Percentiles rank a stretch among this genome's conserved stretches.
Evolutionary conservation across 169 alveolate species (phyloP).

Genomic region (Cryptosporidium sp.): DNA sequence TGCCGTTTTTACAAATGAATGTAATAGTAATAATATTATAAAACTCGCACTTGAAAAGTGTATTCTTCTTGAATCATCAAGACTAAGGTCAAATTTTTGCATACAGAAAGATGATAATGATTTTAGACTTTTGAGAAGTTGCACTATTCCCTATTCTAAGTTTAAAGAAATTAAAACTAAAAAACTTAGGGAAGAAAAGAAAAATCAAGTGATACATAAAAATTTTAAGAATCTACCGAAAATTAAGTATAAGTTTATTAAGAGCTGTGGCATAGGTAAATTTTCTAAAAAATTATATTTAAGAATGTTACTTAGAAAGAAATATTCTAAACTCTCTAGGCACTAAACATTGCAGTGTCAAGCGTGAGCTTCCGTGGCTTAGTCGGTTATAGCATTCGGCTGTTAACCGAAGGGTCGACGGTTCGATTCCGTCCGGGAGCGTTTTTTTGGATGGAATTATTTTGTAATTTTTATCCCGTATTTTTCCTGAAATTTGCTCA

Average conservation of each 20-base stretch:
- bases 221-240: not conserved
- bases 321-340: not conserved
- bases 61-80: slow-evolving; percentile 25
- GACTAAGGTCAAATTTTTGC: not conserved
- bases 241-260: not conserved
- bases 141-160: not conserved
- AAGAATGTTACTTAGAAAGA: not conserved
- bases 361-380: slow-evolving; percentile 76
- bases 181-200: not conserved
- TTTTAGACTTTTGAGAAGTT: not conserved
- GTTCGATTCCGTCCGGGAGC: slow-evolving; percentile 79
- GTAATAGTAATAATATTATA: not conserved
- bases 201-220: not conserved
- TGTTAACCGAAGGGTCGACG: slow-evolving; percentile 78
- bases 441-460: slow-evolving; percentile 22
- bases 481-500: not conserved
- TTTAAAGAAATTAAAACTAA: not conserved
- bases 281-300: not conserved
- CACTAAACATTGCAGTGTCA: not conserved
- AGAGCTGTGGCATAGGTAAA: not conserved
- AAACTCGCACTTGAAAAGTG: slow-evolving; percentile 33
- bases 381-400: slow-evolving; percentile 78
- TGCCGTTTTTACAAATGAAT: not conserved
- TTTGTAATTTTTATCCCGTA: too few species aligned
- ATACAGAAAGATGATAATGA: not conserved